Evolutionary conservation across 2,329 filamentous ascomycete genomes (phyloP).

Genomic region (Pseudocercospora fuligena): DNA sequence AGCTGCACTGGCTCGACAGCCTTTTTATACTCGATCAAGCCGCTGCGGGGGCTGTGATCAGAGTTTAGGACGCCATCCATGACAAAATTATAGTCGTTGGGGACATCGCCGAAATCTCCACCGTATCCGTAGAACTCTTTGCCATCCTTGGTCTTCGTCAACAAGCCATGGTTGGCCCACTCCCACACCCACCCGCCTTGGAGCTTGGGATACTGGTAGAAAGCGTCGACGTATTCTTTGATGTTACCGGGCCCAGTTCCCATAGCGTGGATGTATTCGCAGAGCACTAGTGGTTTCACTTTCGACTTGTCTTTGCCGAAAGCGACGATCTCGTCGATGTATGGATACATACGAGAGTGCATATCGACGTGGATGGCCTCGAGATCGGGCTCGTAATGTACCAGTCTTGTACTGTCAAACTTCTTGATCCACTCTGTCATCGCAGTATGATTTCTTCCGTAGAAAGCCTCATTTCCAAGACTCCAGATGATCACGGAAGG

Average conservation of each 20-base stretch:
- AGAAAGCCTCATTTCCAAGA: conserved; percentile 75
- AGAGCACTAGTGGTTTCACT: conserved; percentile 62
- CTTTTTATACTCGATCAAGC: conserved; percentile 50
- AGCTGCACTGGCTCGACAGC: conserved; percentile 48
- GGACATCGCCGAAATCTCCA: conserved; percentile 50
- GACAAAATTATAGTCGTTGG: conserved; percentile 51
- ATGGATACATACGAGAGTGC: conserved; percentile 70
- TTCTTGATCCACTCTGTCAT: conserved; percentile 69
- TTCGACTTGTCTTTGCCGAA: conserved; percentile 47
- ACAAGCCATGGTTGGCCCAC: conserved; percentile 52
- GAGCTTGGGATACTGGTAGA: conserved; percentile 63
- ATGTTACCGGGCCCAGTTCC: conserved; percentile 74
- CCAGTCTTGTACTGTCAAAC: conserved; percentile 61
- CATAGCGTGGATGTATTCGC: conserved; percentile 67
- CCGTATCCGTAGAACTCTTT: conserved; percentile 50
- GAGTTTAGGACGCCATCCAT: conserved; percentile 52
- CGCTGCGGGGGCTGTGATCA: conserved; percentile 48
- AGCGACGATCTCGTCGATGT: conserved; percentile 56
- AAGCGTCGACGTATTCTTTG: conserved; percentile 69
- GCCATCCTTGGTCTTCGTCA: conserved; percentile 46
- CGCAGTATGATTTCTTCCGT: conserved; percentile 68
- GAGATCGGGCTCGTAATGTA: conserved; percentile 71
- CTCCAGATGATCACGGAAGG: conserved; percentile 74
- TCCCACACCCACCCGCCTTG: conserved; percentile 65
- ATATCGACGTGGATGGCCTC: conserved; percentile 66